Base-by-base conservation (phyloP, 73 alveolate genomes). In the Blepharisma japonicum region DNA sequence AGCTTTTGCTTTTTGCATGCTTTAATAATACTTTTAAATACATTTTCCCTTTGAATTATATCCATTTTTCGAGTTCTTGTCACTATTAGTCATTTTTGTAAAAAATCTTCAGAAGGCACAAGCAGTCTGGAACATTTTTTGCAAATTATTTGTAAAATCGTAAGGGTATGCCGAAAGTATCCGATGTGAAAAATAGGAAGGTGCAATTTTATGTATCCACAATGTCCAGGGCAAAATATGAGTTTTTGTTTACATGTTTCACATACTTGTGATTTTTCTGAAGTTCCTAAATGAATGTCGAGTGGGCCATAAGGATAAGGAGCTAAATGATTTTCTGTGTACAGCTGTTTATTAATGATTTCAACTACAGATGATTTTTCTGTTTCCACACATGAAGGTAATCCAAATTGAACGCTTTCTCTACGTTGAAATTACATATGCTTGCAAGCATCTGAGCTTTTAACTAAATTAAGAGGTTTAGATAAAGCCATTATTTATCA, bases 121-220 rank as follows among this genome's bases (percentile, higher is more conserved):
- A 91, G 81, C 20, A 85, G 79, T 56, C 89, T 77, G 47, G 93
- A 71, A 55, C 97, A 91, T 55, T 85, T 88, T 83, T 94, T 94
- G 87, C 98, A 94, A 47, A 91, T 90, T 4, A 79, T 78, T 71
- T 88, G 84, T 14, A 94, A 87, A 49, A 91, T 89, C 49, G 82
- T 86, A 39, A 89, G 79, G 23, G 87, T 82, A 82, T 91, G 96
- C 92, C 93, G 91, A 68, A 96, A 87, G 84, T 88, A 96, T 4
- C 99, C 99, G 7, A 92, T 90, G 82, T 96, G 99, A 86, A 95
- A 96, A 61, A 94, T 96, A 38, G 99, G 99, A 56, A 96, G 83
- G 56, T 86, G 95, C 55, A 96, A 88, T 56, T 89, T 85, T 27
- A 96, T 81, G 79, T 82, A 92, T 6, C 99, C 99, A 78, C 91